Base-by-base conservation (phyloP, 2,329 filamentous ascomycete species). In the Botrytis pseudocinerea region DNA sequence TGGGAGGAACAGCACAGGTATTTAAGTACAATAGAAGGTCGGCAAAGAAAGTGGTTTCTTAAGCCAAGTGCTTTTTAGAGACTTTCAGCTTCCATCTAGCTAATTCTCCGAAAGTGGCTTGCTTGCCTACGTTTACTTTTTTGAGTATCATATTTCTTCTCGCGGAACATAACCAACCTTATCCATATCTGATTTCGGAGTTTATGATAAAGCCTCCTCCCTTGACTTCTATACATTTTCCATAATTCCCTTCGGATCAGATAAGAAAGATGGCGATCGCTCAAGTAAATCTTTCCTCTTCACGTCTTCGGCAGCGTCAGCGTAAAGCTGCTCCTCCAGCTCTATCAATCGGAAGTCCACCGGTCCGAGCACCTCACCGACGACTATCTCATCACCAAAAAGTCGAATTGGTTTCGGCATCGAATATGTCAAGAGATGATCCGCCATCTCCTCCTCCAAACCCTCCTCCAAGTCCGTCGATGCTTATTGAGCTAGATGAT, bases 371-470 rank as follows among this genome's bases (percentile, higher is more conserved):
- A 48, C 62, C 51, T 42, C 70, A 18, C 35, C 54, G 63, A 57
- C 42, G 63, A 61, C 35, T 10, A 25, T 10, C 16, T 42, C 25
- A 38, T 18, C 9, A 40, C 42, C 54, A 32, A 2, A 60, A 35
- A 20, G 42, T 60, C 25, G 70, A 69, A 35, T 69, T 44, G 2
- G 28, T 69, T 40, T 32, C 54, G 32, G 12, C 70, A 12, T 69
- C 51, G 51, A 74, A 79, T 48, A 81, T 79, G 76, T 82, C 82
- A 32, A 80, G 81, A 77, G 81, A 78, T 66, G 81, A 82, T 70
- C 82, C 83, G 28, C 82, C 82, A 35, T 82, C 81, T 28, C 82
- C 82, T 73, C 81, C 82, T 28, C 82, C 82, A 25, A 82, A 81
- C 60, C 82, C 82, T 14, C 82, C 82, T 32, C 82, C 82, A 14